phyloP scores from a whole-genome alignment of 257 asterid genomes.

The Haberlea rhodopensis region DNA sequence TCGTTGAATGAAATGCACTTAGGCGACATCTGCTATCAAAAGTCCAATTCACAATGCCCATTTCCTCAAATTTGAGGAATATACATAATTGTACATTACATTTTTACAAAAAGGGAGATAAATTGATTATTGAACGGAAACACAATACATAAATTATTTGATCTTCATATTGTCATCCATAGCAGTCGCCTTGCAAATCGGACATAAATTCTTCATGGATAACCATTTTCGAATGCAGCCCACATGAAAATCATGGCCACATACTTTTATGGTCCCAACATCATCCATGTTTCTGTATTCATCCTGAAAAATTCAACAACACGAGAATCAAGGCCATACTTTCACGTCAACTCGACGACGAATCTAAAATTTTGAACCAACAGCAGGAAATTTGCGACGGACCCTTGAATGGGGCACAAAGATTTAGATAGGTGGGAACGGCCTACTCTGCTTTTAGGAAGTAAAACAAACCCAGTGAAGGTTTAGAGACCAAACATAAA shows the following conservation, averaged over 20 bases:
- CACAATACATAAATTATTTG: not conserved
- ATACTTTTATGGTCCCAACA: slow-evolving; percentile 46
- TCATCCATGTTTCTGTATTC: slow-evolving; percentile 60
- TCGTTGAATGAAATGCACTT: no score
- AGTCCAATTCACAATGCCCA: not conserved
- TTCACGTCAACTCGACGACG: no score
- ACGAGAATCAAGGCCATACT: not conserved
- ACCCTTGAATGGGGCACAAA: not conserved
- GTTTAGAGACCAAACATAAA: not conserved
- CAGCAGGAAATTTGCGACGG: not conserved
- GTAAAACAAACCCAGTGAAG: no score
- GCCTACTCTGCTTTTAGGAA: not conserved
- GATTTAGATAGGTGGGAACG: not conserved
- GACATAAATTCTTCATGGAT: slow-evolving; percentile 54
- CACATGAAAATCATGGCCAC: slow-evolving; percentile 54
- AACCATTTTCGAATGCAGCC: slow-evolving; percentile 53
- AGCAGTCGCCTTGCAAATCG: slow-evolving; percentile 54
- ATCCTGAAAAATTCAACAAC: slow-evolving; percentile 44
- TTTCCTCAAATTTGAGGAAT: slow-evolving; percentile 9
- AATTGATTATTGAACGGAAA: no score
- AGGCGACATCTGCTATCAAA: no score
- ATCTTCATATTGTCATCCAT: slow-evolving; percentile 34
- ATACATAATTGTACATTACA: slow-evolving; percentile 1
- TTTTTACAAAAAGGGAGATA: slow-evolving; percentile 21
- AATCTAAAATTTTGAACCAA: not conserved